Evolutionary conservation across 805 yeast species (phyloP), one percentile per base, ranked within the genome.

Genomic region (Debaryomyces castellii): DNA sequence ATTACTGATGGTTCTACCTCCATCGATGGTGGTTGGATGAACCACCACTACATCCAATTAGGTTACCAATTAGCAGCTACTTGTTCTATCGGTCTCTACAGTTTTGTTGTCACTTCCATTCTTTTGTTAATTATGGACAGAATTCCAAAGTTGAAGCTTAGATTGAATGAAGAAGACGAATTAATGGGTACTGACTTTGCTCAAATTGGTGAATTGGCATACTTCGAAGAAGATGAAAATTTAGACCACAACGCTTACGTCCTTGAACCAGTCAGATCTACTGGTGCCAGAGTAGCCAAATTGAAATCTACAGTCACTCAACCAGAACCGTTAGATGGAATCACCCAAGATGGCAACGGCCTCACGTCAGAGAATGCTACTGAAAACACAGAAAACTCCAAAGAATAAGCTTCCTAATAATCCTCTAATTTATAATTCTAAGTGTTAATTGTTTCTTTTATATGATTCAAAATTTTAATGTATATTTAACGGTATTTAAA

Each of bases 201-300:
- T 17, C 90, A 91, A 74, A 89, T 90, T 60, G 97, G 97, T 56
- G 98, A 91, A 68, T 83, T 81, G 64, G 87, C 95, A 48, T 87
- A 78, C 63, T 71, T 72, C 53, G 89, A 83, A 53, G 78, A 76
- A 46, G 77, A 58, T 12, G 47, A 41, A 12, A 55, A 50, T 22
- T 25, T 36, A 27, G 50, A 49, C 43, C 46, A 52, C 4, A 49
- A 76, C 54, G 69, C 77, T 8, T 87, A 77, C 68, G 82, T 86
- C 47, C 83, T 90, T 54, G 90, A 87, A 71, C 94, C 95, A 52
- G 75, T 85, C 49, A 82, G 92, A 73, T 83, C 89, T 3, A 68
- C 70, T 43, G 74, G 67, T 38, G 71, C 76, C 5, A 63, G 67
- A 44, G 43, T 69, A 20, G 70, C 65, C 36, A 61, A 59, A 51